Base-by-base conservation (phyloP, 176 grass and related monocot genomes). In the Echinochloa phyllopogon region DNA sequence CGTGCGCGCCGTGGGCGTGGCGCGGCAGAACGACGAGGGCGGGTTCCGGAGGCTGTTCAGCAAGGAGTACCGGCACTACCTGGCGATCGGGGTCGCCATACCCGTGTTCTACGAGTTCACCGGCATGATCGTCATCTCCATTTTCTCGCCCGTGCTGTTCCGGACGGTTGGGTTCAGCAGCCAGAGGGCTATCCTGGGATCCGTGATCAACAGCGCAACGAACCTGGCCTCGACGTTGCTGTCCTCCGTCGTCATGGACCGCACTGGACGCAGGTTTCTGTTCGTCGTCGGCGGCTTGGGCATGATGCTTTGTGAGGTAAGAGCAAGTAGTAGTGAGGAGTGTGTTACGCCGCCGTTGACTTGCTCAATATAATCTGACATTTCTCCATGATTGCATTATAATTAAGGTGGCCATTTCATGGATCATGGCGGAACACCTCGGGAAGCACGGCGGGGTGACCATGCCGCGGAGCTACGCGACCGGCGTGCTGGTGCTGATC, bases 61-160 rank as follows among this genome's bases (percentile, higher is more conserved):
- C 17, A 79, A 76, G 57, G 75, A 78, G 81, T 91, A 87, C 87
- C 81, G 84, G 27, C 87, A 88, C 33, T 77, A 89, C 61, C 81
- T 91, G 45, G 89, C 74, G 72, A 94, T 91, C 44, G 85, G 81
- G 59, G 92, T 87, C 77, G 92, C 89, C 50, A 85, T 91, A 43
- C 87, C 92, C 3, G 53, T 83, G 6, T 94, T 91, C 77, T 91
- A 85, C 76, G 84, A 94, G 70, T 87, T 94, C 50, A 94, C 89
- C 38, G 89, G 92, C 80, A 76, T 91, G 83, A 69, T 87, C 60
- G 86, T 89, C 69, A 75, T 89, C 52, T 2, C 77, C 3, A 42
- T 94, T 44, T 94, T 94, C 72, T 78, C 84, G 21, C 89, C 87
- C 13, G 80, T 94, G 55, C n/a, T 94, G 59, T 94, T 94, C 84